Evolutionary conservation across 805 yeast species (phyloP).

Genomic region (Barnettozyma pratensis): DNA sequence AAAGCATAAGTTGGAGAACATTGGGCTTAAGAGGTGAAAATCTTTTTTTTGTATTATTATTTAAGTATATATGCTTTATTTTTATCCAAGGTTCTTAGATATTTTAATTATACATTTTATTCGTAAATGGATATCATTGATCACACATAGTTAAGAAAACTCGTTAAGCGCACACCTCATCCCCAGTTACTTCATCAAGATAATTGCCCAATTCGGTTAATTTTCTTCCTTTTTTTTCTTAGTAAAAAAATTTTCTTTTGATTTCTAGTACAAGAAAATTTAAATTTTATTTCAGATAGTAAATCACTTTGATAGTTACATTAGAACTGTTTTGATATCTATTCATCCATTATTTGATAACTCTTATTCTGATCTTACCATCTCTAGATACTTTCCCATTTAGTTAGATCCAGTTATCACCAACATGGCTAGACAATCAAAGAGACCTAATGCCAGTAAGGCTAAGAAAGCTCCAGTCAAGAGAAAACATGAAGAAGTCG

Average conservation of each 20-base stretch:
- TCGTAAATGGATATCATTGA: background rate
- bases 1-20: slow-evolving; percentile 11
- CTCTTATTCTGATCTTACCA: no score
- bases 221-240: background rate
- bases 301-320: background rate
- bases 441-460: background rate
- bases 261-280: background rate
- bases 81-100: no score
- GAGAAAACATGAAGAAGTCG: slow-evolving; percentile 27
- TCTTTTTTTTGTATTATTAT: no score
- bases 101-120: background rate
- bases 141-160: background rate
- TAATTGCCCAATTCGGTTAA: background rate
- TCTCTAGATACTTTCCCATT: background rate
- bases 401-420: no score
- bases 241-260: slow-evolving; percentile 4
- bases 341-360: no score
- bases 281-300: no score
- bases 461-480: slow-evolving; percentile 14
- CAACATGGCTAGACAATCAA: slow-evolving; percentile 14
- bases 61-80: background rate
- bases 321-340: no score
- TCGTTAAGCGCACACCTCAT: slow-evolving; percentile 12
- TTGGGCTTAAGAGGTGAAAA: slow-evolving; percentile 15
- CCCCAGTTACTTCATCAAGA: slow-evolving; percentile 1